A percentile compares a stretch with the other conserved stretches of the same genome.
Conservation (phyloP, 202 grass and related monocot species). For the Setaria viridis region DNA sequence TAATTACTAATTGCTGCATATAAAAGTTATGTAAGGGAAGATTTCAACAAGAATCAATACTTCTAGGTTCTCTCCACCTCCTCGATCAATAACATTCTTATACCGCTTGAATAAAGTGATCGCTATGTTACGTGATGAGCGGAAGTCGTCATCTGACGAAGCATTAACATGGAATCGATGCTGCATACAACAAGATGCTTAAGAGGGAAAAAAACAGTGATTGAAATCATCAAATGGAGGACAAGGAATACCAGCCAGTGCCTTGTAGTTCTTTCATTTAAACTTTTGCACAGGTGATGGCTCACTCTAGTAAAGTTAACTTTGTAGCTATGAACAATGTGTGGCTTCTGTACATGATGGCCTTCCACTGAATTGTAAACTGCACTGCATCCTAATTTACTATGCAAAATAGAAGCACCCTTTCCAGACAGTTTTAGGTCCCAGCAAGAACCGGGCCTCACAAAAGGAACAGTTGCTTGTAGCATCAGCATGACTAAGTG, state of each 20-base stretch:
- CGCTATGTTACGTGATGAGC: conserved; percentile 84
- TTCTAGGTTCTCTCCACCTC: conserved; percentile 79
- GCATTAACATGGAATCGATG: conserved; percentile 82
- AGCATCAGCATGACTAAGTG: conserved; percentile 56
- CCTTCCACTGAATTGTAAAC: conserved; percentile 51
- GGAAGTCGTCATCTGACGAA: conserved; percentile 80
- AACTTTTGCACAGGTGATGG: conserved; percentile 60
- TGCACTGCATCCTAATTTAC: conserved; percentile 36
- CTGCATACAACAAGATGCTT: conserved; percentile 51
- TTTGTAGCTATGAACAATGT: conserved; percentile 47
- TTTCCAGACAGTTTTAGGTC: conserved; percentile 39
- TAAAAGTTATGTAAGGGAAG: conserved; percentile 18
- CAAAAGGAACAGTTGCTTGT: conserved; percentile 39
- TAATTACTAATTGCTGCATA: conserved; percentile 18
- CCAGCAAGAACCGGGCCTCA: conserved; percentile 39
- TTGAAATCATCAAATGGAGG: conserved; percentile 29
- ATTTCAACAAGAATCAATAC: conserved; percentile 54
- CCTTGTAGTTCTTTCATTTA: conserved; percentile 62
- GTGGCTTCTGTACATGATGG: conserved; percentile 56
- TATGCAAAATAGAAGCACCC: neutral
- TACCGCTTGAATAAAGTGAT: conserved; percentile 89
- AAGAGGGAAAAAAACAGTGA: neutral
- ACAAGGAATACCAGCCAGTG: conserved; percentile 59
- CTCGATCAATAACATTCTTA: conserved; percentile 81
- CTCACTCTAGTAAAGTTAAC: conserved; percentile 56